phyloP scores from a whole-genome alignment of 805 yeast genomes.

The Saccharomycopsis fermentans region DNA sequence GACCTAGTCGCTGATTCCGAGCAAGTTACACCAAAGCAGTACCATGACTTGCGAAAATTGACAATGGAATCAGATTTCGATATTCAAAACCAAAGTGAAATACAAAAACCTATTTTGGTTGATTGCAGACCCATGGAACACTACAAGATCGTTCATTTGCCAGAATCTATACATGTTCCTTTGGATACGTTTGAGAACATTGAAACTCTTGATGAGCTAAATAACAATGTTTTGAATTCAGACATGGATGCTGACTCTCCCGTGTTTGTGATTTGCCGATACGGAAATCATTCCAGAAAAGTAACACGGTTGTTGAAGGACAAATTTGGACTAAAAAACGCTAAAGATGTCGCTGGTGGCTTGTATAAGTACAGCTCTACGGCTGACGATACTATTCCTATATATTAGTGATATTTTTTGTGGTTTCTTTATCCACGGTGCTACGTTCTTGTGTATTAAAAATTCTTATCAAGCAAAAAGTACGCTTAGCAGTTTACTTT shows the following conservation, averaged over 20 bases:
- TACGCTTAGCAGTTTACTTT: too few relatives aligned
- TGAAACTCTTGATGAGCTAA: conserved; percentile 23
- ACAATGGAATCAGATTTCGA: background rate
- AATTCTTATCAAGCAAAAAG: too few relatives aligned
- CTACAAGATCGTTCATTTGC: conserved; percentile 53
- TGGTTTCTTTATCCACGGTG: background rate
- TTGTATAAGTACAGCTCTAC: conserved; percentile 53
- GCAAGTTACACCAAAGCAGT: conserved; percentile 38
- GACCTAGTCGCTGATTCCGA: conserved; percentile 35
- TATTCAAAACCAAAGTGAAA: conserved; percentile 2
- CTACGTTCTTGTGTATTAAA: too few relatives aligned
- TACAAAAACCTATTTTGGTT: conserved; percentile 28
- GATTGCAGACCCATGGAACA: conserved; percentile 84
- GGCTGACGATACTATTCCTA: conserved; percentile 53
- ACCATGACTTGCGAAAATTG: conserved; percentile 15
- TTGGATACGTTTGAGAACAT: conserved; percentile 36
- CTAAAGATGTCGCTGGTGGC: conserved; percentile 72
- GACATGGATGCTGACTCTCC: conserved; percentile 23
- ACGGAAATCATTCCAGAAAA: conserved; percentile 83
- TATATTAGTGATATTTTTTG: conserved; percentile 32
- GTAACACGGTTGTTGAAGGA: conserved; percentile 53
- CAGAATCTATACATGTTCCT: conserved; percentile 54
- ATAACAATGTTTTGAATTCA: conserved; percentile 20
- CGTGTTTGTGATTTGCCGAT: conserved; percentile 65
- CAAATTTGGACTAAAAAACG: conserved; percentile 37